Evolutionary conservation across 2,329 filamentous ascomycete species (phyloP).

Genomic region (Pseudonectria buxi): DNA sequence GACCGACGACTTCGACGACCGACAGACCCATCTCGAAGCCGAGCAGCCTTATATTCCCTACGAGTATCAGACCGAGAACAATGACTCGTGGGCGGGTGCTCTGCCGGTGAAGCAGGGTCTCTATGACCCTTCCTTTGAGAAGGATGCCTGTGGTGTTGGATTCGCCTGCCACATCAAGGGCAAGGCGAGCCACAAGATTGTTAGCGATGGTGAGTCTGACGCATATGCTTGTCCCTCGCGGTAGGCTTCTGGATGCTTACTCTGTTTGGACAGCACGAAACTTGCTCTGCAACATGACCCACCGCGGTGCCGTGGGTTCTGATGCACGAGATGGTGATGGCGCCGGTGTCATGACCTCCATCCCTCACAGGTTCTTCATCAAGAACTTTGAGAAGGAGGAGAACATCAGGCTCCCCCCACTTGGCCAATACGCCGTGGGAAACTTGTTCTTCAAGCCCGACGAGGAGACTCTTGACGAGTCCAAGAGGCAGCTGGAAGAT

Average conservation of each 20-base stretch:
- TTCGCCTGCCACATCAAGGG: constrained; percentile 99
- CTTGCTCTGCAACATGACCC: constrained; percentile 99
- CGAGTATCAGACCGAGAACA: constrained; percentile 83
- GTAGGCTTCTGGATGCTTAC: not conserved
- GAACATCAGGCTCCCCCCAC: constrained; percentile 75
- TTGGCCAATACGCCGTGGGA: constrained; percentile 91
- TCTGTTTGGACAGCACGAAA: constrained; percentile 59
- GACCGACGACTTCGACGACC: constrained; percentile 61
- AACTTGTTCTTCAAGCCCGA: constrained; percentile 99
- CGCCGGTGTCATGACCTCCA: constrained; percentile 98
- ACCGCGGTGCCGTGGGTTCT: constrained; percentile 94
- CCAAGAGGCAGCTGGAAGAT: constrained; percentile 88
- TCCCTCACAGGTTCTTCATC: constrained; percentile 95
- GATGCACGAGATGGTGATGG: constrained; percentile 97
- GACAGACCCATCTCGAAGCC: constrained; percentile 55
- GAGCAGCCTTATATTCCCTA: constrained; percentile 61
- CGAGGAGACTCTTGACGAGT: constrained; percentile 80
- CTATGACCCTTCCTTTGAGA: constrained; percentile 92
- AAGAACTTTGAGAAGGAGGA: constrained; percentile 96
- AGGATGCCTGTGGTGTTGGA: constrained; percentile 98
- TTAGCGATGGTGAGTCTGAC: constrained; percentile 77
- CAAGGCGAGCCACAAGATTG: constrained; percentile 93
- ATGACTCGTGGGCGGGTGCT: constrained; percentile 83
- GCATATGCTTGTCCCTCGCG: too few species aligned
- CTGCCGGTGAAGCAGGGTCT: constrained; percentile 97